Percentiles rank a stretch among this genome's conserved stretches.
Evolutionary conservation across 331 rosid genomes (phyloP).

Genomic region (Pyracantha coccinea): DNA sequence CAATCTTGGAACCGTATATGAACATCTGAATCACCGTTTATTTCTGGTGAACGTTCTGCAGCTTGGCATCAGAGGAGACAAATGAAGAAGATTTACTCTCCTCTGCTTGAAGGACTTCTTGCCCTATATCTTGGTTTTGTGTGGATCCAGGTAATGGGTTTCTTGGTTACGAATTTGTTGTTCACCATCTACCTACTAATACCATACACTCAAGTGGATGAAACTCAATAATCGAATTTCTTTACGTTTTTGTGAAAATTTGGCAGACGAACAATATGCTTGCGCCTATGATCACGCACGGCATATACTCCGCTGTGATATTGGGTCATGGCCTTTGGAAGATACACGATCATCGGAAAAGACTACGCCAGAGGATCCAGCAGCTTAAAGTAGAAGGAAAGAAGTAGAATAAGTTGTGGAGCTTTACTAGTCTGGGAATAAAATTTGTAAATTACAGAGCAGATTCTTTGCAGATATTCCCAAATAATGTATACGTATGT

Average conservation of each 20-base stretch:
- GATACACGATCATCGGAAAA: slow-evolving; percentile 77
- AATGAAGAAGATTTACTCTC: slow-evolving; percentile 91
- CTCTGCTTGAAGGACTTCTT: slow-evolving; percentile 85
- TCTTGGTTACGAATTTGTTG: neutral
- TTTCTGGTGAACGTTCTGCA: slow-evolving; percentile 33
- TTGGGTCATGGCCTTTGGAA: slow-evolving; percentile 97
- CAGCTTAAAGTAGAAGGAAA: slow-evolving; percentile 59
- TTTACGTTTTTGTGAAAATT: slow-evolving; percentile 6
- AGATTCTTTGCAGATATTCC: slow-evolving; percentile 7
- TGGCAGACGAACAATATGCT: slow-evolving; percentile 83
- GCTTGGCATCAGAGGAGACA: slow-evolving; percentile 93
- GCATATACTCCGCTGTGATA: slow-evolving; percentile 85
- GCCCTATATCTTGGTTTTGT: slow-evolving; percentile 96
- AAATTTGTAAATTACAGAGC: slow-evolving; percentile 29
- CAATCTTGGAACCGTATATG: neutral
- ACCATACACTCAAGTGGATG: neutral
- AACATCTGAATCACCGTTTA: slow-evolving; percentile 4
- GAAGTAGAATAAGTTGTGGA: slow-evolving; percentile 23
- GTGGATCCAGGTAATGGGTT: slow-evolving; percentile 72
- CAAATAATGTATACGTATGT: neutral
- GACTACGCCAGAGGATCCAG: slow-evolving; percentile 70
- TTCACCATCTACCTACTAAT: neutral
- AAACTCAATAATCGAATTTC: slow-evolving; percentile 8
- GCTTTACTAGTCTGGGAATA: slow-evolving; percentile 3
- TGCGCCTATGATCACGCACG: slow-evolving; percentile 88